phyloP scores from a whole-genome alignment of 495 filamentous ascomycete species.

The Hypoxylon cercidicola region DNA sequence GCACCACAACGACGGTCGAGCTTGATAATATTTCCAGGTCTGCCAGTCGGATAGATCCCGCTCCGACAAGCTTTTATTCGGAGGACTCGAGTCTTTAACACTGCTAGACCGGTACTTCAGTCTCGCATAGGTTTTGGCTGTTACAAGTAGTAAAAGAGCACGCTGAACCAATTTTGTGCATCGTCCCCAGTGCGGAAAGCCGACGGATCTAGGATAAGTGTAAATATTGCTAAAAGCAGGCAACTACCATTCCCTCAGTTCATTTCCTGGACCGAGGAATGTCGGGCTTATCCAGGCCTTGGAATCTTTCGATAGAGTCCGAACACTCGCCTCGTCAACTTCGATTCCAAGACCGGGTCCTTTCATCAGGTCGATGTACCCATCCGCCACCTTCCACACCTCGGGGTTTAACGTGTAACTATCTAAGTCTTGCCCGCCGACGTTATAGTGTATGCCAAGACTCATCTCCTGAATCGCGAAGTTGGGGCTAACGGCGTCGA shows the following conservation, averaged over 20 bases:
- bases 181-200: too few species aligned
- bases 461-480: constrained; percentile 87
- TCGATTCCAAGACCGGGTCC: constrained; percentile 80
- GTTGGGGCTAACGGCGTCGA: constrained; percentile 71
- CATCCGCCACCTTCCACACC: constrained; percentile 72
- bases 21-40: too few species aligned
- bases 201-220: too few species aligned
- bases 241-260: constrained; percentile 75
- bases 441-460: constrained; percentile 82
- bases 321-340: constrained; percentile 74
- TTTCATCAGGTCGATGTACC: constrained; percentile 70
- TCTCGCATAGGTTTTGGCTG: too few species aligned
- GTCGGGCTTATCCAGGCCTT: constrained; percentile 60
- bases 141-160: too few species aligned
- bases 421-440: constrained; percentile 70
- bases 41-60: too few species aligned
- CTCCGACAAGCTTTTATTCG: too few species aligned
- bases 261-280: constrained; percentile 77
- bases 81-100: too few species aligned
- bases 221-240: too few species aligned
- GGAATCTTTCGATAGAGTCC: constrained; percentile 43
- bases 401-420: constrained; percentile 73
- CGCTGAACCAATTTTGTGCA: too few species aligned
- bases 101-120: too few species aligned
- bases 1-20: too few species aligned